phyloP scores from a whole-genome alignment of 768 basidiomycete genomes.

The Jaapia argillacea region DNA sequence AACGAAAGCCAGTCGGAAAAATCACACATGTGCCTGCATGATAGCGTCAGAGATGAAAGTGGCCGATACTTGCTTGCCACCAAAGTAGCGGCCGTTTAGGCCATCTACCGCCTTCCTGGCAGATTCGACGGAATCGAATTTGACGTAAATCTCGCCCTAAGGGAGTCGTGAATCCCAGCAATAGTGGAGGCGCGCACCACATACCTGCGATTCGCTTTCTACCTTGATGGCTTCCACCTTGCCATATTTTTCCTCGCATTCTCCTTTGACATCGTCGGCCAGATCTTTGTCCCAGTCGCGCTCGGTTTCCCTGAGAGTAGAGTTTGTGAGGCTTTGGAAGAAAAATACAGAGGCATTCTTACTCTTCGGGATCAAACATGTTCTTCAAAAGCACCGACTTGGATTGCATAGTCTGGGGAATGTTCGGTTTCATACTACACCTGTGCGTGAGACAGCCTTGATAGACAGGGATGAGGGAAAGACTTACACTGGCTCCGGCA shows the following conservation, averaged over 20 bases:
- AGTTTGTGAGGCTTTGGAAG: conserved; percentile 4
- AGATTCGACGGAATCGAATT: conserved; percentile 70
- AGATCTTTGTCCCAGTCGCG: conserved; percentile 96
- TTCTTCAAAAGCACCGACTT: conserved; percentile 83
- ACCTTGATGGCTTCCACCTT: conserved; percentile 81
- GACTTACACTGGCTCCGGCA: conserved; percentile 53
- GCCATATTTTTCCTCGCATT: conserved; percentile 90
- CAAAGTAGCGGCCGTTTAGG: conserved; percentile 95
- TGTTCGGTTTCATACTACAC: conserved; percentile 60
- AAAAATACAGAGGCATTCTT: conserved; percentile 18
- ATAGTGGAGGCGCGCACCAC: conserved; percentile 11
- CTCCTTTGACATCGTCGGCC: conserved; percentile 90
- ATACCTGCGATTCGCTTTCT: conserved; percentile 86
- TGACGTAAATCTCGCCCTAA: conserved; percentile 96
- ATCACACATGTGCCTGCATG: conserved; percentile 82
- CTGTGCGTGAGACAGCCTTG: too few species aligned
- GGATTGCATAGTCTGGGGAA: conserved; percentile 83
- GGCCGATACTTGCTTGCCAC: conserved; percentile 82
- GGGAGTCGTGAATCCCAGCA: neutral
- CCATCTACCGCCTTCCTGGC: conserved; percentile 83
- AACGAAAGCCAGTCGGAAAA: too few species aligned
- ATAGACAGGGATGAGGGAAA: conserved; percentile 5
- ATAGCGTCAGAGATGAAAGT: conserved; percentile 88
- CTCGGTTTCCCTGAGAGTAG: conserved; percentile 71
- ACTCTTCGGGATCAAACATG: conserved; percentile 99